phyloP scores from a whole-genome alignment of 2,329 filamentous ascomycete species.

The Rhynchosporium secalis region DNA sequence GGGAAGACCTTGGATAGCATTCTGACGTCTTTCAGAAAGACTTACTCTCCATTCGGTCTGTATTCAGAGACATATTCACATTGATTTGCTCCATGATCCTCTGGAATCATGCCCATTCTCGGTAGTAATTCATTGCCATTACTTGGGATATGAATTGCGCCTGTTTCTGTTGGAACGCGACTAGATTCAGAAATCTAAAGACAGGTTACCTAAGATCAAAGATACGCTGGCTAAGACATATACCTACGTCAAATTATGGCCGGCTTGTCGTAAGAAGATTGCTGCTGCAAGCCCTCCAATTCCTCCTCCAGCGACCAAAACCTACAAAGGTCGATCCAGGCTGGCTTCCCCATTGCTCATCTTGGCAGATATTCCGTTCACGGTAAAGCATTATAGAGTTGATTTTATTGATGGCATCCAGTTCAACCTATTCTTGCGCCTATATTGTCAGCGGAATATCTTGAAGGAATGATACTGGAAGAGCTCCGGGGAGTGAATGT shows the following conservation, averaged over 20 bases:
- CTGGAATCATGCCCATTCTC: slow-evolving; percentile 46
- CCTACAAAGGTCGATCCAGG: slow-evolving; percentile 9
- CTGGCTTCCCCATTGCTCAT: not conserved
- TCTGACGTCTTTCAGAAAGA: slow-evolving; percentile 15
- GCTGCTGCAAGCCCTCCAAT: slow-evolving; percentile 56
- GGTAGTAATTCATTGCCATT: slow-evolving; percentile 60
- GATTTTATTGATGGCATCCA: not conserved
- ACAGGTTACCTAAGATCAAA: not conserved
- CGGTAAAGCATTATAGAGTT: not conserved
- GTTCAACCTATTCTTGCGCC: not conserved
- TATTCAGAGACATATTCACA: slow-evolving; percentile 18
- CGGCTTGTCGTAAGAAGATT: slow-evolving; percentile 42
- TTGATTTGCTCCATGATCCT: slow-evolving; percentile 41
- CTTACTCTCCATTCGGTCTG: slow-evolving; percentile 16
- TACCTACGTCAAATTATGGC: slow-evolving; percentile 25
- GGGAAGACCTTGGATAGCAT: slow-evolving; percentile 12
- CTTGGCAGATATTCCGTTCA: not conserved
- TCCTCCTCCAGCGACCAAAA: slow-evolving; percentile 40
- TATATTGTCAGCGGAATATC: not conserved
- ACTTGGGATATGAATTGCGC: slow-evolving; percentile 62
- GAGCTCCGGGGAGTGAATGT: not conserved
- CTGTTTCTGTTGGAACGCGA: slow-evolving; percentile 54
- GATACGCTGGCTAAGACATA: not conserved
- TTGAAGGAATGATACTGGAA: not conserved
- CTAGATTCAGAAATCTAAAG: slow-evolving; percentile 57